Conservation (phyloP, 495 filamentous ascomycete species). For the Aspergillus haitiensis region DNA sequence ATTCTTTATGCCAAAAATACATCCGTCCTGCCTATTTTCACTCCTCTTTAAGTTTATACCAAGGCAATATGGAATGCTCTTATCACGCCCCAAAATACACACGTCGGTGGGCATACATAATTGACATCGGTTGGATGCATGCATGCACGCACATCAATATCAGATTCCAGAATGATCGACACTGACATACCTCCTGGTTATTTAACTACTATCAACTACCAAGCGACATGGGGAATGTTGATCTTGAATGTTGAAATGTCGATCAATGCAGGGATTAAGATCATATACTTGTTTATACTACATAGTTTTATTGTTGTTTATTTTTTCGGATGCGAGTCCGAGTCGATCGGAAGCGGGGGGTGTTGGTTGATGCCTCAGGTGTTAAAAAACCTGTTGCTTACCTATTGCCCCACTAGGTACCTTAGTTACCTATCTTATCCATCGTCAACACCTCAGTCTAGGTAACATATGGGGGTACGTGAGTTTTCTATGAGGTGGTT, state of each 20-base stretch:
- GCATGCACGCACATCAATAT: background rate
- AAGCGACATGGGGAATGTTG: background rate
- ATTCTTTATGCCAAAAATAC: too few species aligned
- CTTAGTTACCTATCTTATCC: too few species aligned
- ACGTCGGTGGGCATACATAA: background rate
- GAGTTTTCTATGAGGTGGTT: too few species aligned
- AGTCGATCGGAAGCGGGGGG: constrained; percentile 25
- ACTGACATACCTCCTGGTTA: background rate
- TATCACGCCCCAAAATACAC: too few species aligned
- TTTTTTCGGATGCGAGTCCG: constrained; percentile 22
- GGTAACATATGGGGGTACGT: too few species aligned
- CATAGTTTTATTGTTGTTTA: background rate
- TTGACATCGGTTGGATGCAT: constrained; percentile 19
- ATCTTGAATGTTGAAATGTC: background rate
- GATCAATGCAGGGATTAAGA: too few species aligned
- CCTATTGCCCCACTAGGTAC: too few species aligned
- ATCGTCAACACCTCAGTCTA: too few species aligned
- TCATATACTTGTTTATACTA: background rate
- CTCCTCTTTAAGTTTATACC: too few species aligned
- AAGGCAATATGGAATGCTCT: too few species aligned
- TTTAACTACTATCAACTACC: background rate
- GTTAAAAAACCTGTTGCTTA: background rate
- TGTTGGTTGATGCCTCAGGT: background rate
- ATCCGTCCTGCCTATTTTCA: too few species aligned
- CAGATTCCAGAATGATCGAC: constrained; percentile 3